Evolutionary conservation across 2,329 filamentous ascomycete species (phyloP), one percentile per base, ranked within the genome.

Genomic region (Paraphoma chrysanthemicola): DNA sequence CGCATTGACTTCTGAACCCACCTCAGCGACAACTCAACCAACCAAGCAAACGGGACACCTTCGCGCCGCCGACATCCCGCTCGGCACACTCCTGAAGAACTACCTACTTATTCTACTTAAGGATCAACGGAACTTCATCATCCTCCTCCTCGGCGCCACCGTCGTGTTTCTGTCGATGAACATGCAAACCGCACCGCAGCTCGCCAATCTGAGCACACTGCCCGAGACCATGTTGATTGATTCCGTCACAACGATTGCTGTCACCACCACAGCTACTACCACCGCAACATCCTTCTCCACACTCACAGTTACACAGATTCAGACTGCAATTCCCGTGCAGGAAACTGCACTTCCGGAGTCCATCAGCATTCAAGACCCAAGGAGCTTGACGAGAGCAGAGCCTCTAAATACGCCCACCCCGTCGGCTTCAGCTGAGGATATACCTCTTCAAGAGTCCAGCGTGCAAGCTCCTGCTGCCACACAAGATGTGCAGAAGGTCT

Each of bases 51-150:
- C 50, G 44, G 9, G 53, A 14, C 57, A 49, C 33, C 56, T 56
- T 18, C 58, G 48, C 38, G 54, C 60, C 2, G 62, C 66, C 2
- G 78, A 87, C 14, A 78, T 86, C 17, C 83, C 84, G 2, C 73
- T 88, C 0, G 75, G 78, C 14, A 80, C 81, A 0, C 73, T 87
- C 12, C 57, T 86, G 44, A 75, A 78, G 56, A 86, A 86, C 65
- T 87, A 86, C 62, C 54, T 86, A 16, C 74, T 80, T 23, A 72
- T 85, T 1, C 72, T 86, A 17, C 76, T 82, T 2, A 78, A 78
- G 44, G 86, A 88, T 61, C 77, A 78, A 44, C 79, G 82, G 38
- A 88, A 87, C 63, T 72, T 85, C 10, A 73, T 79, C 16, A 81
- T 86, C 33, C 70, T 79, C 8, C 56, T 82, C 4, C 72, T 87